Evolutionary conservation across 2,329 filamentous ascomycete genomes (phyloP), one percentile per base, ranked within the genome.

Genomic region (Paraphaeosphaeria sporulosa): DNA sequence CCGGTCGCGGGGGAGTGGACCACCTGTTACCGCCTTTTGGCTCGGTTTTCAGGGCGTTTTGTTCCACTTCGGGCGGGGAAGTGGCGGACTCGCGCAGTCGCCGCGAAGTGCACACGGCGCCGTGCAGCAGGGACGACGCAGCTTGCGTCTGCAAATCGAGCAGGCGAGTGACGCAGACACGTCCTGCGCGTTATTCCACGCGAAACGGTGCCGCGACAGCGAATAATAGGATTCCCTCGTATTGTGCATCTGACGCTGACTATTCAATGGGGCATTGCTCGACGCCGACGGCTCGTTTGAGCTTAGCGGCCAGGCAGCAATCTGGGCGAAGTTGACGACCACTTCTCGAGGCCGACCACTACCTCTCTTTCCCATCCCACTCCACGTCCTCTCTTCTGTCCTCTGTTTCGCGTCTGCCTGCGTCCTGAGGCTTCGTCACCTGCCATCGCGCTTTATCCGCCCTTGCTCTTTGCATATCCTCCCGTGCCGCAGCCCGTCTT

Each of bases 371-470:
- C 64, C 64, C 58, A 59, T 62, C 65, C 61, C 64, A 62, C 61
- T 60, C 64, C 58, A 65, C 63, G 57, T 36, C 61, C 58, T 58
- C 62, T 59, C 55, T 62, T 55, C 48, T 51, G 59, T 58, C 57
- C 62, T 64, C 58, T 52, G 57, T 64, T 61, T 57, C 64, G 36
- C 54, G 36, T 57, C 57, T 44, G 59, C 64, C 62, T 67, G 40
- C 57, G 13, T 72, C 65, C 68, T 73, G 58, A 76, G 72, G 74
- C 72, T 62, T 67, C 64, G 60, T 64, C 60, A 66, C 59, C 67
- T 62, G 59, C 61, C 65, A 63, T 65, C 67, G 61, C 67, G 53
- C 60, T 65, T 60, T 67, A 64, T 7, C 62, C 67, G 62, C 69
- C 63, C 58, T 58, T 66, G 61, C 64, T 69, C 69, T 51, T 65